Evolutionary conservation across 2,329 filamentous ascomycete genomes (phyloP).

Genomic region (Xylariaceae sp.): DNA sequence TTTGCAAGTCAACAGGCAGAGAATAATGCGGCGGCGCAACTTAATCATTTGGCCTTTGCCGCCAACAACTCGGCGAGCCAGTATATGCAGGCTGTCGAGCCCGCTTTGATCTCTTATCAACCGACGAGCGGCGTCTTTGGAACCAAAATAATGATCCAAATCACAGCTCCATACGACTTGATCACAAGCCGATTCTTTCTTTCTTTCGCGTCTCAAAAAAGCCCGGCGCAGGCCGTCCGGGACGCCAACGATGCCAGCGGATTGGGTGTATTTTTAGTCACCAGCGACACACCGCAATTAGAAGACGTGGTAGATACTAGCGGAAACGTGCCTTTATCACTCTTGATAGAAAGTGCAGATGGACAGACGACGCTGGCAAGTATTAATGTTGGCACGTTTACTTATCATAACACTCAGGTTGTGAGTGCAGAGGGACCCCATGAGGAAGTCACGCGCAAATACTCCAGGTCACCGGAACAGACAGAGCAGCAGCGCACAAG

Average conservation of each 20-base stretch:
- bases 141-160: conserved; percentile 68
- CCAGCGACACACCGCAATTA: conserved; percentile 64
- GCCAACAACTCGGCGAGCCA: conserved; percentile 62
- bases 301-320: conserved; percentile 47
- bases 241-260: conserved; percentile 53
- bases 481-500: conserved; percentile 38
- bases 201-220: conserved; percentile 75
- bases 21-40: conserved; percentile 46
- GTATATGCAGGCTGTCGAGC: conserved; percentile 61
- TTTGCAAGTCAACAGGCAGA: conserved; percentile 47
- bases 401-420: conserved; percentile 38
- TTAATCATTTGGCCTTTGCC: conserved; percentile 54
- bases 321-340: conserved; percentile 51
- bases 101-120: conserved; percentile 64
- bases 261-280: conserved; percentile 65
- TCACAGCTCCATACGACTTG: conserved; percentile 73
- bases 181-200: conserved; percentile 62
- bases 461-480: conserved; percentile 41
- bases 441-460: conserved; percentile 40
- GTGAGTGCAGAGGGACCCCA: conserved; percentile 33
- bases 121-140: conserved; percentile 66
- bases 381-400: conserved; percentile 43
- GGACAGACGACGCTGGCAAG: conserved; percentile 52
- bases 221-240: conserved; percentile 62
- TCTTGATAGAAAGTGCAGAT: conserved; percentile 48